A percentile compares a stretch with the other conserved stretches of the same genome.
Conservation (phyloP, 176 grass and related monocot species). For the Triticum aestivum region IWGSC_CS_RefSeq_v2.1 NC_057806.1:95822717-95823216, state of each 20-base stretch:
- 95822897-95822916: conserved; percentile 2
- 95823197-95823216: no score
- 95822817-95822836: background rate
- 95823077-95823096: no score
- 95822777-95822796: background rate
- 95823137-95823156: no score
- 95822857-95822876: background rate
- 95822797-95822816: background rate
- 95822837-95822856: background rate
- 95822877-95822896: background rate
- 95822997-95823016: conserved; percentile 19
- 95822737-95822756: no score
- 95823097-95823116: no score
- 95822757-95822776: no score
- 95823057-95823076: background rate
- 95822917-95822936: background rate
- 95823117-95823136: no score
- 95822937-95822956: background rate
- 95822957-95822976: conserved; percentile 1
- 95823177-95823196: no score
- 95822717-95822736: background rate
- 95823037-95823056: no score
- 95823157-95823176: no score
- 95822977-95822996: conserved; percentile 1
- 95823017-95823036: background rate